These are phyloP conservation scores for Scheffersomyces titani DNA, from an alignment of 1,139 yeast genomes.

Conservation along the genomic window DNA sequence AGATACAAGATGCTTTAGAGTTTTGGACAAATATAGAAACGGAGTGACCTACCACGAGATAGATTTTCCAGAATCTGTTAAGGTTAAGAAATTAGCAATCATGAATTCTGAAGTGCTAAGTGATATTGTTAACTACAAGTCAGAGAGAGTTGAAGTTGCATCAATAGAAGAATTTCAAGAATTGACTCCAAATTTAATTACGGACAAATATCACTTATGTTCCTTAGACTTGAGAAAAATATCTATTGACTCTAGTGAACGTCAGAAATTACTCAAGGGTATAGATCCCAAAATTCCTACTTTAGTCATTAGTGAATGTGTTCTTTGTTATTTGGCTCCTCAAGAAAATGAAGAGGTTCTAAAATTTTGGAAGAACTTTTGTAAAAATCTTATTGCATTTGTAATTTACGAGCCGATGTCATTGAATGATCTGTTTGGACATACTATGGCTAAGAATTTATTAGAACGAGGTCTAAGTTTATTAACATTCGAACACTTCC, in stretches of 20 bases:
- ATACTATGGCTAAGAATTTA: conserved; percentile 77
- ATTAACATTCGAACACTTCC: conserved; percentile 48
- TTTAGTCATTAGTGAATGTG: conserved; percentile 82
- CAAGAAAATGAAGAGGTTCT: conserved; percentile 56
- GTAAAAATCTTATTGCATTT: conserved; percentile 35
- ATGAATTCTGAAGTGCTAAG: conserved; percentile 24
- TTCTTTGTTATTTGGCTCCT: conserved; percentile 76
- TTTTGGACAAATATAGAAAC: conserved; percentile 30
- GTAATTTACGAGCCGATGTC: conserved; percentile 87
- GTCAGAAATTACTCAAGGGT: conserved; percentile 1
- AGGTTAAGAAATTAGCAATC: conserved; percentile 61
- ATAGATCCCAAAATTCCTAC: conserved; percentile 57
- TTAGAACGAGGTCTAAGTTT: conserved; percentile 70
- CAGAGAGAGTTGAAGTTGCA: conserved; percentile 9
- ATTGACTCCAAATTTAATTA: conserved; percentile 35
- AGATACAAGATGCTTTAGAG: conserved; percentile 74
- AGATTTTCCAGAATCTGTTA: conserved; percentile 68
- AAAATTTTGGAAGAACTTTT: conserved; percentile 29
- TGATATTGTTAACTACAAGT: conserved; percentile 17
- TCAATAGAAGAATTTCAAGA: conserved; percentile 25
- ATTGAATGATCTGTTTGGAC: conserved; percentile 72
- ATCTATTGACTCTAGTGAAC: conserved; percentile 2
- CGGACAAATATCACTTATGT: conserved; percentile 52
- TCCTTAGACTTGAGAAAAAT: conserved; percentile 55
- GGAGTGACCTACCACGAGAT: conserved; percentile 62